Base-by-base conservation (phyloP, 169 alveolate species). In the Plasmodium coatneyi region DNA sequence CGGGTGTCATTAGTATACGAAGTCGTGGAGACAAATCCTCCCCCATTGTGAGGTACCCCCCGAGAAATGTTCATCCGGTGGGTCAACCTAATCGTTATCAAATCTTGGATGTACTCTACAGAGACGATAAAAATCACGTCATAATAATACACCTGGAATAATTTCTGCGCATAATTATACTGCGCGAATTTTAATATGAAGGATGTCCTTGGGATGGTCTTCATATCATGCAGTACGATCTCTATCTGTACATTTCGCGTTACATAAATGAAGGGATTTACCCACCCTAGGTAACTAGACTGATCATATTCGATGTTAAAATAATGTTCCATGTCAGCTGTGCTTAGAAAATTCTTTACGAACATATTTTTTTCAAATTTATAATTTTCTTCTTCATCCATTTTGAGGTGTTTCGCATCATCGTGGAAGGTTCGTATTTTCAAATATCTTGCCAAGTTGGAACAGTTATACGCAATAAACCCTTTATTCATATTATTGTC, bases 261-360 rank as follows among this genome's bases (percentile, higher is more conserved):
- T 32, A 96, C 83, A 93, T 95, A 95, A 41, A 96, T 89, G 92
- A 96, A 97, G 14, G 98, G 98, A 79, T 96, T 95, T 7, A 97
- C 97, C 98, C 98, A 97, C 6, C 98, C 98, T 70, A 96, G 95
- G 81, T 95, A 96, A 43, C 96, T 94, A 28, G 94, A 80, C 74
- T 97, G 96, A 30, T 97, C 97, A 76, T 96, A 95, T 16, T 84
- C 83, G 36, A 94, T 92, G 78, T 93, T 92, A 91, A 95, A 95
- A 86, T 93, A 94, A 84, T 92, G 92, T 39, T 89, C 93, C 39
- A 92, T 82, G 76, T 86, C 93, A 0, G 91, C 49, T n/a, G 89
- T 22, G 39, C 56, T 89, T 56, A 80, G 66, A 56, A 92, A 81
- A 22, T 92, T 71, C 16, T 80, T 86, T 43, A 92, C 19, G 16